A percentile compares a stretch with the other conserved stretches of the same genome.
These are phyloP conservation scores for Exophiala spinifera DNA, from an alignment of 2,329 filamentous ascomycete genomes.

Conservation along the genomic window DNA sequence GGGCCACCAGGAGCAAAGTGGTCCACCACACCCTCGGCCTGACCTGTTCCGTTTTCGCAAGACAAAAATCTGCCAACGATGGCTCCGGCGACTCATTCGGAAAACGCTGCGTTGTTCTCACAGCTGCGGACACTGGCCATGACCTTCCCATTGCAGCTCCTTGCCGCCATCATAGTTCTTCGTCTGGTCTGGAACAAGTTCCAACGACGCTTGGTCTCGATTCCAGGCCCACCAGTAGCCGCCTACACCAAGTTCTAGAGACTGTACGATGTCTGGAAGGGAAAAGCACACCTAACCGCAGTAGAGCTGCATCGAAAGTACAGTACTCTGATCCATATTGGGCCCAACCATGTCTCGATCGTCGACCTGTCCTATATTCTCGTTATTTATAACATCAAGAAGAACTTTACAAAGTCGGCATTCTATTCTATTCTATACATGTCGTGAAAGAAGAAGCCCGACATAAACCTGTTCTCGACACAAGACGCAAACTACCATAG, in stretches of 20 bases:
- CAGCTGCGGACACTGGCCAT: background rate
- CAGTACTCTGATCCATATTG: slow-evolving; percentile 70
- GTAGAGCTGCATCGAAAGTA: slow-evolving; percentile 65
- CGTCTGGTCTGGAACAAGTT: slow-evolving; percentile 19
- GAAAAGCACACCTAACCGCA: slow-evolving; percentile 65
- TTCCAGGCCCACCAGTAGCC: slow-evolving; percentile 67
- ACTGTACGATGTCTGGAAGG: slow-evolving; percentile 64
- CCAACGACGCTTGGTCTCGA: slow-evolving; percentile 11
- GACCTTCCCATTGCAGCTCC: slow-evolving; percentile 6
- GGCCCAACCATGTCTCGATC: slow-evolving; percentile 71
- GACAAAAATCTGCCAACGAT: background rate
- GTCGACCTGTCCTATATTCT: slow-evolving; percentile 56
- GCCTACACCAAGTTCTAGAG: slow-evolving; percentile 73
- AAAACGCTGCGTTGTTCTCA: slow-evolving; percentile 1
- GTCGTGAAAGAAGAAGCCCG: slow-evolving; percentile 56
- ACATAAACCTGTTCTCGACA: slow-evolving; percentile 73
- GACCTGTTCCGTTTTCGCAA: too few species aligned
- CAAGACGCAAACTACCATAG: slow-evolving; percentile 70
- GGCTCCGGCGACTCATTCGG: slow-evolving; percentile 1
- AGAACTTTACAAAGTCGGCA: slow-evolving; percentile 24
- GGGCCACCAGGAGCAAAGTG: too few species aligned
- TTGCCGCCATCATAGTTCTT: slow-evolving; percentile 7
- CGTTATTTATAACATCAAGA: slow-evolving; percentile 25
- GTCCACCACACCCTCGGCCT: too few species aligned
- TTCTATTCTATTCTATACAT: slow-evolving; percentile 27